These are phyloP conservation scores for Urostyla sp. DNA, from an alignment of 73 alveolate species.

Conservation along the genomic window DNA sequence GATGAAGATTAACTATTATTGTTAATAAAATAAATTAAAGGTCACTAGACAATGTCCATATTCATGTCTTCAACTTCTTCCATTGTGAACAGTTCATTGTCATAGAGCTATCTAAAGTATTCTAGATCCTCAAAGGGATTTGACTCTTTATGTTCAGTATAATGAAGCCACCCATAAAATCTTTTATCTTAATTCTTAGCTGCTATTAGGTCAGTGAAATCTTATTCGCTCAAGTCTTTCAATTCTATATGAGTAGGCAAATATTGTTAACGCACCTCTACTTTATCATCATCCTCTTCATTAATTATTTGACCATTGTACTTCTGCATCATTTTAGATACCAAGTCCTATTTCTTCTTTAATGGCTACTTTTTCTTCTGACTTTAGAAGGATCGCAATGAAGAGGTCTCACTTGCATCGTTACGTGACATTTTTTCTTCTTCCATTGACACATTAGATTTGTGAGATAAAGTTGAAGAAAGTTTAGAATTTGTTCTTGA, in stretches of 20 bases:
- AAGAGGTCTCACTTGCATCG: conserved; percentile 27
- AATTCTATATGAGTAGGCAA: conserved; percentile 35
- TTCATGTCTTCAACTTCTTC: conserved; percentile 5
- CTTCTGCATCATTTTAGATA: not conserved
- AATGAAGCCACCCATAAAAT: conserved; percentile 53
- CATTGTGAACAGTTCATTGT: conserved; percentile 24
- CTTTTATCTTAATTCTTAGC: conserved; percentile 52
- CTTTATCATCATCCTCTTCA: not conserved
- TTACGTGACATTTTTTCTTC: conserved; percentile 29
- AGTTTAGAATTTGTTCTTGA: conserved; percentile 33
- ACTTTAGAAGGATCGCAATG: not conserved
- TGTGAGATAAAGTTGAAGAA: conserved; percentile 43
- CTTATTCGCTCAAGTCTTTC: conserved; percentile 41
- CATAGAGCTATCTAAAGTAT: conserved; percentile 41
- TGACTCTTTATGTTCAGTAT: conserved; percentile 8
- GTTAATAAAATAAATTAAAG: not conserved
- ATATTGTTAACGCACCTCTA: conserved; percentile 6
- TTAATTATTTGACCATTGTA: not conserved
- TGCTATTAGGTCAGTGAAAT: conserved; percentile 43
- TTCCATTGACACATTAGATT: conserved; percentile 15
- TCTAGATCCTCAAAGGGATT: conserved; percentile 44
- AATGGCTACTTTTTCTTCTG: not conserved
- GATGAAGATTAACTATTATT: not conserved
- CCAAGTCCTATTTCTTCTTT: not conserved
- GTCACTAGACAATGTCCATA: not conserved